These are phyloP conservation scores for Aspergillus glaucus DNA, from an alignment of 2,329 filamentous ascomycete species.

Conservation along the genomic window DNA sequence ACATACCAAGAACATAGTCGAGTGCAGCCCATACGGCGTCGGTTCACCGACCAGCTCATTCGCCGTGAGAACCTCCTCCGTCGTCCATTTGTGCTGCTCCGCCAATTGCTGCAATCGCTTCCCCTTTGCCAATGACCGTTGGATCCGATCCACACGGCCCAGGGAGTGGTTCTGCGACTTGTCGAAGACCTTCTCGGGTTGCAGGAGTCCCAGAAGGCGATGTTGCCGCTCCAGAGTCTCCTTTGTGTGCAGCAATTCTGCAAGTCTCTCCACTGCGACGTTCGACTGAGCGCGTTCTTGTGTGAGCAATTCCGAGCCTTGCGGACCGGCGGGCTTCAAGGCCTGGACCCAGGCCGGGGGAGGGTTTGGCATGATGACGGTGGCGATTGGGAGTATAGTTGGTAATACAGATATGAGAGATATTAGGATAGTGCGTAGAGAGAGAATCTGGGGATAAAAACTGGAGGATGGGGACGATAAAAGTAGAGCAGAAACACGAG, in stretches of 20 bases:
- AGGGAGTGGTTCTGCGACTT: conserved; percentile 73
- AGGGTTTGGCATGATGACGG: conserved; percentile 29
- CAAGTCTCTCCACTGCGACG: conserved; percentile 60
- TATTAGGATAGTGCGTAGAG: background rate
- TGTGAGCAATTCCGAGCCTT: conserved; percentile 63
- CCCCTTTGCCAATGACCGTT: conserved; percentile 61
- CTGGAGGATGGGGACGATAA: background rate
- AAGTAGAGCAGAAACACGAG: conserved; percentile 5
- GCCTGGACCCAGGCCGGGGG: conserved; percentile 61
- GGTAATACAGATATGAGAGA: background rate
- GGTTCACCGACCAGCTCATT: conserved; percentile 67
- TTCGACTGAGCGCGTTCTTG: conserved; percentile 63
- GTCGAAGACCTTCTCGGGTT: conserved; percentile 65
- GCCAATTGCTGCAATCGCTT: conserved; percentile 64
- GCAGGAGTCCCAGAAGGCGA: conserved; percentile 57
- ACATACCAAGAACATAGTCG: conserved; percentile 60
- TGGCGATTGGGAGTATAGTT: background rate
- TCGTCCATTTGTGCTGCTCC: conserved; percentile 60
- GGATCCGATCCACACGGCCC: conserved; percentile 62
- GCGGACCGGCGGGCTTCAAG: conserved; percentile 59
- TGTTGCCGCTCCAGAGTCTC: conserved; percentile 56
- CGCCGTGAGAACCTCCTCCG: conserved; percentile 59
- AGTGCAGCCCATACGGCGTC: conserved; percentile 67
- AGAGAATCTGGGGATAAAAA: conserved; percentile 2
- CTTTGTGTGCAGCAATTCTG: conserved; percentile 63